phyloP scores from a whole-genome alignment of 2,329 filamentous ascomycete species.

The Onygenales sp. region DNA sequence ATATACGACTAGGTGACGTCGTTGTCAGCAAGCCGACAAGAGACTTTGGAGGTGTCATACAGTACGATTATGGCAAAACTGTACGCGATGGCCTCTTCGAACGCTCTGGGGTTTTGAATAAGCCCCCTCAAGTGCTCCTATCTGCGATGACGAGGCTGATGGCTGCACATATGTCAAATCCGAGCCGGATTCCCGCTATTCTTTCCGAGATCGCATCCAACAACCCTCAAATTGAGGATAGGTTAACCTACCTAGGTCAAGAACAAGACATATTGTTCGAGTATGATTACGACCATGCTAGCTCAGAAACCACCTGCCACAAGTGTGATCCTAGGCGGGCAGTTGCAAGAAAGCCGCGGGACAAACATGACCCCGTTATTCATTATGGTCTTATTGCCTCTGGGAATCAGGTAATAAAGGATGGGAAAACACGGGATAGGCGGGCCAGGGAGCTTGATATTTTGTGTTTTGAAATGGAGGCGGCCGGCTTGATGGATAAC shows the following conservation, averaged over 20 bases:
- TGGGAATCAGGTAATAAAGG: slow-evolving; percentile 18
- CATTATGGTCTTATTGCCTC: slow-evolving; percentile 20
- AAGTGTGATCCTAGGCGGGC: background rate
- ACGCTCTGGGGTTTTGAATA: slow-evolving; percentile 4
- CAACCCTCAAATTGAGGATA: slow-evolving; percentile 1
- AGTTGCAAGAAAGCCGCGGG: background rate
- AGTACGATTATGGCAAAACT: slow-evolving; percentile 9
- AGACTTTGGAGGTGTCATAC: slow-evolving; percentile 6
- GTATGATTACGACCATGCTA: slow-evolving; percentile 11
- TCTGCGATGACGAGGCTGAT: slow-evolving; percentile 7
- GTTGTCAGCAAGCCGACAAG: slow-evolving; percentile 12
- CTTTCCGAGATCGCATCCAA: slow-evolving; percentile 1
- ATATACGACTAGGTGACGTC: slow-evolving; percentile 15
- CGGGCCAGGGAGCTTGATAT: slow-evolving; percentile 9
- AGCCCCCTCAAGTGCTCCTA: slow-evolving; percentile 8
- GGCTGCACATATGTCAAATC: slow-evolving; percentile 4
- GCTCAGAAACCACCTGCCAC: background rate
- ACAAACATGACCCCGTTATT: slow-evolving; percentile 3
- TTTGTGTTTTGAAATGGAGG: slow-evolving; percentile 25
- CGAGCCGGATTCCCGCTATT: slow-evolving; percentile 10
- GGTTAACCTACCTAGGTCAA: slow-evolving; percentile 1
- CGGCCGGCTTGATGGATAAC: slow-evolving; percentile 17
- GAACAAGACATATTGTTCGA: slow-evolving; percentile 16
- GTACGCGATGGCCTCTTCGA: background rate
- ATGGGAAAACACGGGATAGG: slow-evolving; percentile 9